Evolutionary conservation across 2,329 filamentous ascomycete genomes (phyloP).

Genomic region (Penicillium capsulatum): DNA sequence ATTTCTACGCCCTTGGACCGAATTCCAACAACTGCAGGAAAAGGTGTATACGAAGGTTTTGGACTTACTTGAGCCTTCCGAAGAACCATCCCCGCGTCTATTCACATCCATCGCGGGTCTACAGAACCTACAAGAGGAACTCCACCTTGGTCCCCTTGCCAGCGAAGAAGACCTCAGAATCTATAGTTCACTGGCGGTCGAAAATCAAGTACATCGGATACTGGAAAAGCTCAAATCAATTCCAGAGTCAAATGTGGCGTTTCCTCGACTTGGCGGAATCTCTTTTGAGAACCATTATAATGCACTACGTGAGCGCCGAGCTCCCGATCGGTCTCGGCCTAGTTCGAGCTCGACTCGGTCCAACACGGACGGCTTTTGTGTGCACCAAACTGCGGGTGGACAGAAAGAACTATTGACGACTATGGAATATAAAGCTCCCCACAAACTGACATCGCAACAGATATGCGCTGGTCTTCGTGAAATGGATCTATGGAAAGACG

Average conservation of each 20-base stretch:
- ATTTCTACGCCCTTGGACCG: background rate
- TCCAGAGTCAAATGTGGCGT: background rate
- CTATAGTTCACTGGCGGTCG: background rate
- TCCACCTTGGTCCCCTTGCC: background rate
- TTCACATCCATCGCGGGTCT: background rate
- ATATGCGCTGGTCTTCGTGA: background rate
- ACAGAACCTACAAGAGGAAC: background rate
- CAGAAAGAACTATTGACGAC: background rate
- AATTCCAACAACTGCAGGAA: background rate
- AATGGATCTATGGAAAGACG: background rate
- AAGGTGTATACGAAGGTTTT: background rate
- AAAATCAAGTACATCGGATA: background rate
- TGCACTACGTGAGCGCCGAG: background rate
- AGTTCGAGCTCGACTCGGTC: background rate
- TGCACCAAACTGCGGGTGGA: background rate
- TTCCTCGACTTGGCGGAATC: background rate
- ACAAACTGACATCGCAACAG: background rate
- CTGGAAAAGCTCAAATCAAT: background rate
- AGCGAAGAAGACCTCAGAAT: background rate
- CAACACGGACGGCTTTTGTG: background rate
- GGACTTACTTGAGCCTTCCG: background rate
- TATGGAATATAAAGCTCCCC: background rate
- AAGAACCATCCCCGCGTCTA: background rate
- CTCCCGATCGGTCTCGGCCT: background rate
- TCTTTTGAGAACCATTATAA: background rate